phyloP scores from a whole-genome alignment of 1,139 yeast species.

The Kodamaea derodonti region DNA sequence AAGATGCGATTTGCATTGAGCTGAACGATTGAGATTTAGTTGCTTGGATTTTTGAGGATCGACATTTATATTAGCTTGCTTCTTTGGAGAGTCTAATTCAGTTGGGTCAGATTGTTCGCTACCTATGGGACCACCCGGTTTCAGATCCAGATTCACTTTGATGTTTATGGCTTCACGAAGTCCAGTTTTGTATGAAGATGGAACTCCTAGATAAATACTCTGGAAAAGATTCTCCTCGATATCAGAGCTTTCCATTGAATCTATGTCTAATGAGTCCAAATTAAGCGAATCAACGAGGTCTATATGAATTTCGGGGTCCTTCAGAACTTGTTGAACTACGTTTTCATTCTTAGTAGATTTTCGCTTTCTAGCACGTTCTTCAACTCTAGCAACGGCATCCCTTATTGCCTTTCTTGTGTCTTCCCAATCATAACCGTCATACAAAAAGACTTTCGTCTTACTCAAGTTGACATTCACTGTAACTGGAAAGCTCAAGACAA shows the following conservation, averaged over 20 bases:
- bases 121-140: neutral
- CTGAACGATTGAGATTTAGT: slow-evolving; percentile 44
- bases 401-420: slow-evolving; percentile 66
- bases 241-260: slow-evolving; percentile 11
- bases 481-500: slow-evolving; percentile 19
- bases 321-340: neutral
- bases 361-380: slow-evolving; percentile 25
- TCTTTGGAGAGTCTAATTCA: neutral
- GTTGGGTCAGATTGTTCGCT: neutral
- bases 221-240: slow-evolving; percentile 68
- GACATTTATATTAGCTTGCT: slow-evolving; percentile 1
- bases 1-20: slow-evolving; percentile 55
- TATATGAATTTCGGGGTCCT: slow-evolving; percentile 10
- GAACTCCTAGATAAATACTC: slow-evolving; percentile 67
- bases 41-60: slow-evolving; percentile 21
- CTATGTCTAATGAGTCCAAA: slow-evolving; percentile 17
- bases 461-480: slow-evolving; percentile 30
- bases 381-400: slow-evolving; percentile 60
- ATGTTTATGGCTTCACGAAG: slow-evolving; percentile 54
- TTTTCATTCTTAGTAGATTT: slow-evolving; percentile 5
- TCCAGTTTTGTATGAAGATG: slow-evolving; percentile 41
- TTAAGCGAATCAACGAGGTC: slow-evolving; percentile 1
- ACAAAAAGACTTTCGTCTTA: slow-evolving; percentile 50
- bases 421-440: slow-evolving; percentile 94
- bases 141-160: neutral